phyloP scores from a whole-genome alignment of 2,329 filamentous ascomycete species.

The Scytalidium lignicola region DNA sequence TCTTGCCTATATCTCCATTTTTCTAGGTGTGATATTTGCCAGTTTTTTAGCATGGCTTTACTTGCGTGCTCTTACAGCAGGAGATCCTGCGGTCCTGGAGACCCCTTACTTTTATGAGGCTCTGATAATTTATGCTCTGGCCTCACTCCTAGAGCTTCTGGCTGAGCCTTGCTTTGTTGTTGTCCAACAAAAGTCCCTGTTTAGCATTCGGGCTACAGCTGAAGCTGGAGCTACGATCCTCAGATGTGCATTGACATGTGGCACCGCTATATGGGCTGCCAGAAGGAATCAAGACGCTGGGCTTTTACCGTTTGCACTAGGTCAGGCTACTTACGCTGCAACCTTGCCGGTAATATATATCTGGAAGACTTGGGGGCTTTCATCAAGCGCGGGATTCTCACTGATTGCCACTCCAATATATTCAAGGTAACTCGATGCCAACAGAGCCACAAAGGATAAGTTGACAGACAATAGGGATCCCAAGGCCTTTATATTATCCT shows the following conservation, averaged over 20 bases:
- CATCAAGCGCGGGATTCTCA: conserved; percentile 59
- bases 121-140: conserved; percentile 50
- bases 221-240: conserved; percentile 78
- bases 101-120: conserved; percentile 59
- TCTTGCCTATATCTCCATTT: conserved; percentile 73
- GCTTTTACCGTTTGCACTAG: conserved; percentile 82
- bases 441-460: not conserved
- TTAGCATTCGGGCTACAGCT: conserved; percentile 73
- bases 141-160: conserved; percentile 67
- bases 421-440: conserved; percentile 18
- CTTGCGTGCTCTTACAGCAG: conserved; percentile 43
- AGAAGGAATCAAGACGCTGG: conserved; percentile 52
- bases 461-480: conserved; percentile 12
- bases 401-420: conserved; percentile 48
- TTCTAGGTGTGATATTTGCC: conserved; percentile 62
- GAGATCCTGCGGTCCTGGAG: conserved; percentile 40
- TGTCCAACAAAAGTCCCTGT: conserved; percentile 74
- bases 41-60: conserved; percentile 64
- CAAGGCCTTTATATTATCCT: conserved; percentile 19
- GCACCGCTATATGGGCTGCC: conserved; percentile 60
- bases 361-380: conserved; percentile 52
- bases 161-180: conserved; percentile 88
- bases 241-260: conserved; percentile 72
- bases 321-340: conserved; percentile 72
- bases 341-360: conserved; percentile 67